Base-by-base conservation (phyloP, 768 basidiomycete species). In the Fibroporia radiculosa region DNA sequence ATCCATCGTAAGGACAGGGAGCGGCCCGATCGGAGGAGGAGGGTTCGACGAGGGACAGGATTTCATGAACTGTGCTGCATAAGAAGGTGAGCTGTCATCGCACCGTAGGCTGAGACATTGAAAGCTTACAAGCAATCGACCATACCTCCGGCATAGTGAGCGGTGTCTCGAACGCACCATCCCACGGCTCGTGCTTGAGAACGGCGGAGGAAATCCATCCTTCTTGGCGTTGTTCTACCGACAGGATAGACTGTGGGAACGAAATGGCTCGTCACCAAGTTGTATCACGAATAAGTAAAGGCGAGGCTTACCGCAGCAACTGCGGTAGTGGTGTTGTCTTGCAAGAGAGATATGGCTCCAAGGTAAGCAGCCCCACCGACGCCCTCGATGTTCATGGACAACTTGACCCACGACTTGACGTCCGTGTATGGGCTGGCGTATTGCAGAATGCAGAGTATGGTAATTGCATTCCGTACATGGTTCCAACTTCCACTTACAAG, bases 291-390 rank as follows among this genome's bases (percentile, higher is more conserved):
- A 12, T 6, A 2, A 13, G n/a, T n/a, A n/a, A n/a, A n/a, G n/a
- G 19, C 13, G 16, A 18, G 13, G 45, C 58, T 48, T 23, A 59
- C 71, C 1, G 70, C 82, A 4, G 76, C 73, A 14, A 72, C 70
- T 4, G 74, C 74, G 18, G 77, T 56, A 57, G 74, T 75, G 22
- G 63, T 63, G 60, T 71, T 54, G 48, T 65, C 56, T 18, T 53
- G 33, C 44, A 78, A 58, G 49, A 62, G 64, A 14, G 66, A 63
- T 1, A 74, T 64, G 1, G 74, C 73, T 13, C 83, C 84, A 45
- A 74, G 67, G 56, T 80, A 84, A 5, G 80, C 78, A 6, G 75
- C 70, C 3, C 71, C 67, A 8, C 68, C 70, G 33, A 84, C 73
- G 24, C 69, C 66, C 63, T 82, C 78, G 31, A 81, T 58, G 42